A percentile compares a stretch with the other conserved stretches of the same genome.
Conservation (phyloP, 129 eudicot species). For the Flaveria trinervia region DNA sequence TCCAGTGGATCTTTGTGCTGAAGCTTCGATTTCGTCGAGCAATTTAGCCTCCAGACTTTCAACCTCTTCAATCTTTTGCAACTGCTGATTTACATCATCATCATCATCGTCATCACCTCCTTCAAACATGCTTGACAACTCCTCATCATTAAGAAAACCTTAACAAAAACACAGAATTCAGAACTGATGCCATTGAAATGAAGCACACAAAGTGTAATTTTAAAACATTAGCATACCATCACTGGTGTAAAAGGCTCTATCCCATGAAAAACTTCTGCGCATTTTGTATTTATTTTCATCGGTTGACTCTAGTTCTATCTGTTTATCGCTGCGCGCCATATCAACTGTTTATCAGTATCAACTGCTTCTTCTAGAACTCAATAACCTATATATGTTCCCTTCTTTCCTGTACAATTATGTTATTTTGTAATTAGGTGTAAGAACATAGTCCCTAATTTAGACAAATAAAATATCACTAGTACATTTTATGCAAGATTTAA, state of each 20-base stretch:
- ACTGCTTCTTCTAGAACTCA: constrained; percentile 27
- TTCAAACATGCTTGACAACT: constrained; percentile 70
- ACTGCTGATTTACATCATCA: constrained; percentile 26
- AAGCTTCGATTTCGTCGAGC: constrained; percentile 71
- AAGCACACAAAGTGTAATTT: neutral
- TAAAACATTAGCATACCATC: constrained; percentile 47
- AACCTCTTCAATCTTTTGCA: constrained; percentile 60
- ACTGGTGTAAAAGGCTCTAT: constrained; percentile 70
- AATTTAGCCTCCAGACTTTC: constrained; percentile 57
- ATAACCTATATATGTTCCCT: neutral
- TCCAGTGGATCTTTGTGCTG: constrained; percentile 52
- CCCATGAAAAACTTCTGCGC: constrained; percentile 92
- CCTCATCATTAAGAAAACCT: constrained; percentile 81
- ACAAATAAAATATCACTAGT: no score
- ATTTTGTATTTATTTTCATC: constrained; percentile 46
- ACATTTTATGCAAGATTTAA: no score
- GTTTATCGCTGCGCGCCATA: constrained; percentile 16
- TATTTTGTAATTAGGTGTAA: no score
- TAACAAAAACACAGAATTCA: neutral
- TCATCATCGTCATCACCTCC: constrained; percentile 40
- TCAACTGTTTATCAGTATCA: constrained; percentile 23
- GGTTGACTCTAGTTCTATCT: constrained; percentile 22
- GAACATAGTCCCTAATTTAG: no score
- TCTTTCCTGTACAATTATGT: neutral
- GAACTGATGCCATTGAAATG: neutral